These are phyloP conservation scores for Falciphora oryzae DNA, from an alignment of 2,329 filamentous ascomycete species.

Conservation along the genomic window DNA sequence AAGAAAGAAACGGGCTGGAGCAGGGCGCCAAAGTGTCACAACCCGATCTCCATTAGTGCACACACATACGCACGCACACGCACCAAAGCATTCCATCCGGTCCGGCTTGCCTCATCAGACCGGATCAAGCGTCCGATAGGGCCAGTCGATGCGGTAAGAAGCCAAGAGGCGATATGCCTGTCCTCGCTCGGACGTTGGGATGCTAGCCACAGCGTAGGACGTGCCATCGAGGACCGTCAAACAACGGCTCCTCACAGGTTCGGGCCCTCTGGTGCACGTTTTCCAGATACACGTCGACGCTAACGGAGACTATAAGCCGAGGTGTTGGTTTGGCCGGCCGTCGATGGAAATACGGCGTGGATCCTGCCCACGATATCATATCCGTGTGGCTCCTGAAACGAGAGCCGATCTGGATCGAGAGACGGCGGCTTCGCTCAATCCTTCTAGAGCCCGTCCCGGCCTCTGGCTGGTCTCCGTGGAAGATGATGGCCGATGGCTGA, in stretches of 20 bases:
- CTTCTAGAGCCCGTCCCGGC: too few species aligned
- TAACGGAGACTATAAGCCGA: too few species aligned
- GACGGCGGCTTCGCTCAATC: too few species aligned
- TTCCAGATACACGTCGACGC: too few species aligned
- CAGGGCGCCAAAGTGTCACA: not conserved
- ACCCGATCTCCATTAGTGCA: not conserved
- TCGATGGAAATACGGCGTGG: too few species aligned
- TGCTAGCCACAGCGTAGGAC: not conserved
- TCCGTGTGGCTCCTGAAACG: too few species aligned
- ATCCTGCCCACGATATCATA: too few species aligned
- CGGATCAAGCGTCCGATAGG: not conserved
- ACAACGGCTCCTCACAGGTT: not conserved
- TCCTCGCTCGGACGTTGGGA: not conserved
- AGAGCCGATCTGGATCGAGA: not conserved
- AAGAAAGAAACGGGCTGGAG: not conserved
- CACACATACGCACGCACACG: not conserved
- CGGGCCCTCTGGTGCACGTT: not conserved
- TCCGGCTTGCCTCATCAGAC: not conserved
- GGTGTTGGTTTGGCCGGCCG: too few species aligned
- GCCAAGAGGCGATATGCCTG: not conserved
- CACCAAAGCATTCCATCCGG: not conserved
- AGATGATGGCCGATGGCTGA: not conserved
- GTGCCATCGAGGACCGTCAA: not conserved
- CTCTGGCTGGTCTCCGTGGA: too few species aligned
- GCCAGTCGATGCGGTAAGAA: not conserved